Percentiles rank a stretch among this genome's conserved stretches.
These are phyloP conservation scores for Solanum okadae DNA, from an alignment of 257 asterid species.

Conservation along the genomic window DNA sequence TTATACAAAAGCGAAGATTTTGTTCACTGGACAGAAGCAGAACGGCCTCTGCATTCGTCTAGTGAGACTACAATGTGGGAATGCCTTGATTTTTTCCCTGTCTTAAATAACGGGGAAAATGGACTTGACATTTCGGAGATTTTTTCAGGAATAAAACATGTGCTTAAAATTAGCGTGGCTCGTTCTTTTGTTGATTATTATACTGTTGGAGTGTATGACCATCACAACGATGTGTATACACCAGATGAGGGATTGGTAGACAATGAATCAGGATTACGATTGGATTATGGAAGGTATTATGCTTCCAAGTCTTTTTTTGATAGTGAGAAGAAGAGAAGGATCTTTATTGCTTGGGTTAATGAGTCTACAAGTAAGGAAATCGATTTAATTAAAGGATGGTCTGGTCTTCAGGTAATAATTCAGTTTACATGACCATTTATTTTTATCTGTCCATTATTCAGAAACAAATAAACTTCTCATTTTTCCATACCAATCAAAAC, in stretches of 20 bases:
- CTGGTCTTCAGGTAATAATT: not conserved
- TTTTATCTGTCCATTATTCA: not conserved
- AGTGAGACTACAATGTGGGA: slow-evolving; percentile 42
- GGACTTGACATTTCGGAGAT: slow-evolving; percentile 22
- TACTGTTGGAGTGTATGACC: slow-evolving; percentile 20
- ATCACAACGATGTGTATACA: not conserved
- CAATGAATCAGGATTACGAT: not conserved
- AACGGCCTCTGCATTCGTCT: slow-evolving; percentile 16
- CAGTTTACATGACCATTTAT: not conserved
- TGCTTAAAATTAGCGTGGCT: slow-evolving; percentile 21
- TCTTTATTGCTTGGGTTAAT: slow-evolving; percentile 35
- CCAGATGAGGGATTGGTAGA: slow-evolving; percentile 11
- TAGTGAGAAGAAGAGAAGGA: slow-evolving; percentile 19
- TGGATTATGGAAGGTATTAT: not conserved
- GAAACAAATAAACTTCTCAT: not conserved
- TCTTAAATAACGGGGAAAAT: not conserved
- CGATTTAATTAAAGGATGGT: slow-evolving; percentile 22
- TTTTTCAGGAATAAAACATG: slow-evolving; percentile 17
- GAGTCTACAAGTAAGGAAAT: slow-evolving; percentile 17
- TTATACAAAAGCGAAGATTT: slow-evolving; percentile 29
- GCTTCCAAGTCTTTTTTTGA: slow-evolving; percentile 12
- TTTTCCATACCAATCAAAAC: not conserved
- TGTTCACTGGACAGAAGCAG: slow-evolving; percentile 11
- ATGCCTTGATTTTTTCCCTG: slow-evolving; percentile 35
- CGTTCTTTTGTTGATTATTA: slow-evolving; percentile 24